These are phyloP conservation scores for Trichoderma aggressivum DNA, from an alignment of 2,329 filamentous ascomycete species.

Conservation along the genomic window DNA sequence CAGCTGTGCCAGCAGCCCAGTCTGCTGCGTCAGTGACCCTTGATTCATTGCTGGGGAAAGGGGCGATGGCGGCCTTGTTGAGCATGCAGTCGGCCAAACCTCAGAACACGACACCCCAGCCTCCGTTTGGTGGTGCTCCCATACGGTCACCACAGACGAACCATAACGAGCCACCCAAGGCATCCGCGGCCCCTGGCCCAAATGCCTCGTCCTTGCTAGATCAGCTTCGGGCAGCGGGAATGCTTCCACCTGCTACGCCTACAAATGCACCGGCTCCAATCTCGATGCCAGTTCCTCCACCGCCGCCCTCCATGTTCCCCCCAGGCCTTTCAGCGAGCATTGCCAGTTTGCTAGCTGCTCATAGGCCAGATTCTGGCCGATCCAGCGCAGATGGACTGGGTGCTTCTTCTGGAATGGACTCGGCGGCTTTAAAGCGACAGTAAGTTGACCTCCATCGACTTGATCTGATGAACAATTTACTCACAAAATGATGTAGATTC, in stretches of 20 bases:
- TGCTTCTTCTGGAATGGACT: constrained; percentile 60
- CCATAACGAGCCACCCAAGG: constrained; percentile 35
- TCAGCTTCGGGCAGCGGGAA: constrained; percentile 64
- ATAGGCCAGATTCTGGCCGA: constrained; percentile 25
- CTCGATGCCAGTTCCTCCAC: constrained; percentile 22
- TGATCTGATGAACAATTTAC: neutral
- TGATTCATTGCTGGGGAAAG: constrained; percentile 57
- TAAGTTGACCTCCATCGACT: constrained; percentile 41
- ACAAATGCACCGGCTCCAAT: constrained; percentile 36
- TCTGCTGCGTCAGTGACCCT: constrained; percentile 45
- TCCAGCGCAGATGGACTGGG: constrained; percentile 37
- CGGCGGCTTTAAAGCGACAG: constrained; percentile 67
- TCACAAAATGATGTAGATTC: constrained; percentile 47
- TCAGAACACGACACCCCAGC: constrained; percentile 44
- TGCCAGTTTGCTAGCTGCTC: constrained; percentile 35
- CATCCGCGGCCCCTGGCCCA: neutral
- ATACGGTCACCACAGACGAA: constrained; percentile 50
- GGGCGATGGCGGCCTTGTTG: constrained; percentile 58
- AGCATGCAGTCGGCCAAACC: constrained; percentile 51
- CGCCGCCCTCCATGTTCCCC: constrained; percentile 29
- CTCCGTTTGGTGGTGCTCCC: constrained; percentile 36
- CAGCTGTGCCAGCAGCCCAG: constrained; percentile 32
- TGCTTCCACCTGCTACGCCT: constrained; percentile 51
- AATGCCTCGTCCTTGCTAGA: constrained; percentile 51
- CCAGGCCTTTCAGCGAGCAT: constrained; percentile 35